Conservation (phyloP, 2,329 filamentous ascomycete genomes). For the Ophiosphaerella herpotricha region DNA sequence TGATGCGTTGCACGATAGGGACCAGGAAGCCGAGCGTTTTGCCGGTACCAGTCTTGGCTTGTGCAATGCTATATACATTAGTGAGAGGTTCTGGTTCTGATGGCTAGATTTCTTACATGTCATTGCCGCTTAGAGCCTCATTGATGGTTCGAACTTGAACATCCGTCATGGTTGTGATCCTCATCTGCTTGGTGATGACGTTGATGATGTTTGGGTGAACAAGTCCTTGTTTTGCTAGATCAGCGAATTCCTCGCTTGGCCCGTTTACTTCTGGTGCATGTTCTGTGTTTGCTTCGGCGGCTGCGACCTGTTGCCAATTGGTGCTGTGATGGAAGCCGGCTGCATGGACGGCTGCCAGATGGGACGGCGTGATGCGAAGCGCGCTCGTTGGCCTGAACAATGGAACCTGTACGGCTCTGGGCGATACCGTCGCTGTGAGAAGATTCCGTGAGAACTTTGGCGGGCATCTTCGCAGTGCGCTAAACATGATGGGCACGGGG, state of each 20-base stretch:
- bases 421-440: slow-evolving; percentile 27
- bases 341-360: slow-evolving; percentile 25
- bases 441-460: slow-evolving; percentile 42
- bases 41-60: slow-evolving; percentile 95
- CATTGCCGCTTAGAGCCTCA: slow-evolving; percentile 75
- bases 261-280: slow-evolving; percentile 22
- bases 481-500: slow-evolving; percentile 48
- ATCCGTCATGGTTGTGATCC: slow-evolving; percentile 85
- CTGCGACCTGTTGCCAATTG: slow-evolving; percentile 44
- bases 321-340: slow-evolving; percentile 47
- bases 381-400: slow-evolving; percentile 24
- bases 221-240: slow-evolving; percentile 51
- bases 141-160: slow-evolving; percentile 86
- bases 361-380: slow-evolving; percentile 23
- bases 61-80: slow-evolving; percentile 63
- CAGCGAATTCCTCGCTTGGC: slow-evolving; percentile 50
- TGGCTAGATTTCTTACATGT: slow-evolving; percentile 67
- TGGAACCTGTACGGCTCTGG: slow-evolving; percentile 30
- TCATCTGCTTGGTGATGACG: slow-evolving; percentile 73
- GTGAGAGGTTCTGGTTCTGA: slow-evolving; percentile 9
- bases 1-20: slow-evolving; percentile 79
- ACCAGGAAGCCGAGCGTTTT: slow-evolving; percentile 95
- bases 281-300: slow-evolving; percentile 21
- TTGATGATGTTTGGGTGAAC: slow-evolving; percentile 69
- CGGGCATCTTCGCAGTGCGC: slow-evolving; percentile 48